Base-by-base conservation (phyloP, 176 grass and related monocot species). In the Dendrocalamus sinicus region DNA sequence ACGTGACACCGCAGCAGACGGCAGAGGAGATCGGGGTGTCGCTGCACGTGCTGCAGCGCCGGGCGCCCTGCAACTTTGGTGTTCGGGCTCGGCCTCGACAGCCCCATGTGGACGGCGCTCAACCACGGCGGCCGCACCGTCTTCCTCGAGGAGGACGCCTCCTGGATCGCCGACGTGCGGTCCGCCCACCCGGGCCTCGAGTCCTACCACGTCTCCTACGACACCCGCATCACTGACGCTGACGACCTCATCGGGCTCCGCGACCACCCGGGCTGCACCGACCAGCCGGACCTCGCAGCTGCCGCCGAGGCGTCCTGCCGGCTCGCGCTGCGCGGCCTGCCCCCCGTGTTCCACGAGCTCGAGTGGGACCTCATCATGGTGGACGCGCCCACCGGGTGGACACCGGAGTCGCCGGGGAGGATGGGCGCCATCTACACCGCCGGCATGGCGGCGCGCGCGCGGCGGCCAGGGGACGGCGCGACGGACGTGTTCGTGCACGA, bases 111-210 rank as follows among this genome's bases (percentile, higher is more conserved):
- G 96, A 88, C 92, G 28, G 96, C 96, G 44, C 92, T 98, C 28
- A 98, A 98, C 90, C 83, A 84, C 78, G 96, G 93, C 66, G 96
- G 96, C 4, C 93, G 90, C 10, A 99, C 96, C 0, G 93, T 92
- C 6, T 99, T 99, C 89, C 81, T 98, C 9, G 96, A 98, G 52
- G 96, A 98, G 85, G 94, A 98, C 89, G 93, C 94, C 17, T 70
- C 92, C 46, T 98, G 94, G 87, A 94, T 98, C 82, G 69, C 88
- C 7, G 50, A 32, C 85, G 57, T 98, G 3, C 72, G 67, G 8
- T 5, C 73, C 37, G 67, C 7, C 3, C 92, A 94, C 81, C 93
- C 90, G 4, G 46, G 67, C 0, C 80, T 98, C 8, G 92, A 98
- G 75, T 91, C 93, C 28, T 86, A 94, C 74, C 93, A 98, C 81